These are phyloP conservation scores for Fusarium tjaetaba DNA, from an alignment of 2,329 filamentous ascomycete genomes.

Conservation along the genomic window DNA sequence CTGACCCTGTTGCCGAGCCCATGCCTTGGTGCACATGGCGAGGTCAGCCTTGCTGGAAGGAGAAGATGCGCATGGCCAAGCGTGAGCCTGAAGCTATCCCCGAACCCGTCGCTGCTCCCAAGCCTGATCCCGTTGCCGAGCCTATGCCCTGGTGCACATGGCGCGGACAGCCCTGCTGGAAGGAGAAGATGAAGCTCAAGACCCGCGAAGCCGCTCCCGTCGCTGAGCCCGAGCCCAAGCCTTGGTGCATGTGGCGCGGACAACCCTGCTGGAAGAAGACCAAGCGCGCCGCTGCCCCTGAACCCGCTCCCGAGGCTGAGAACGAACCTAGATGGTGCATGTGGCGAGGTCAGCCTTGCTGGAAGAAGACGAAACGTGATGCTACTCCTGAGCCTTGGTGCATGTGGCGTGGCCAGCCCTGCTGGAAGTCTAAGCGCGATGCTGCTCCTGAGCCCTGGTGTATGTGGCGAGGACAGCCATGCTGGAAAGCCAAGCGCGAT, in stretches of 20 bases:
- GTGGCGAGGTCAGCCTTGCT: constrained; percentile 46
- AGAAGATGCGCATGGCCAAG: constrained; percentile 40
- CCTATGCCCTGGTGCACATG: constrained; percentile 13
- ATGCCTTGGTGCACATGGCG: constrained; percentile 49
- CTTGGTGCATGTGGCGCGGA: too few species aligned
- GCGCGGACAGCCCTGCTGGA: constrained; percentile 23
- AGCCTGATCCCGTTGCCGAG: constrained; percentile 1
- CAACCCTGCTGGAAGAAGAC: too few species aligned
- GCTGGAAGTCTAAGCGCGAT: constrained; percentile 29
- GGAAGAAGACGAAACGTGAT: constrained; percentile 28
- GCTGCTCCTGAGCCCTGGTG: constrained; percentile 47
- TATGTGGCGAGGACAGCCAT: constrained; percentile 52
- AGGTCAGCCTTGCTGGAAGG: constrained; percentile 54
- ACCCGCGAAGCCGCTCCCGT: neutral
- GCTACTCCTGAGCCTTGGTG: constrained; percentile 34
- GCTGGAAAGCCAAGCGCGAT: constrained; percentile 54
- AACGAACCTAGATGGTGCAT: constrained; percentile 46
- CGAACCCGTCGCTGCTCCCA: neutral
- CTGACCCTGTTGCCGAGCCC: neutral
- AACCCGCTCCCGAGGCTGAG: neutral
- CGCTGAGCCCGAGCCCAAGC: too few species aligned
- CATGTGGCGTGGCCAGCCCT: constrained; percentile 18
- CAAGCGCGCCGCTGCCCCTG: too few species aligned
- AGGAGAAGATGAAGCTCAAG: neutral
- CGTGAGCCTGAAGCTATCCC: neutral